A percentile compares a stretch with the other conserved stretches of the same genome.
Conservation (phyloP, 2,329 filamentous ascomycete genomes). For the Neonectria magnoliae region DNA sequence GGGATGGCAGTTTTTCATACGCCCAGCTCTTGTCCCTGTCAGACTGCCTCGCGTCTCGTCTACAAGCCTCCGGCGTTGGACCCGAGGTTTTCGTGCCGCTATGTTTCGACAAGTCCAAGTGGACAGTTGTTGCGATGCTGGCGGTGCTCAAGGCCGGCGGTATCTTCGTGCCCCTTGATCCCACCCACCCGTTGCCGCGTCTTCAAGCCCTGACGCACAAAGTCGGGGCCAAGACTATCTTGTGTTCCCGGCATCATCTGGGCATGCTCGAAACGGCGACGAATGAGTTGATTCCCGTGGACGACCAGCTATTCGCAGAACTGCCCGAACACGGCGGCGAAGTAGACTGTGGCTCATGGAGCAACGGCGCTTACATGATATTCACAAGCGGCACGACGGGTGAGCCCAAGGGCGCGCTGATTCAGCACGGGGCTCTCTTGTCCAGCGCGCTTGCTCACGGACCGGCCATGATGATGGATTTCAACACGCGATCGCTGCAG, state of each 20-base stretch:
- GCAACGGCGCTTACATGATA: constrained; percentile 36
- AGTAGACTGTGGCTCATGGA: constrained; percentile 20
- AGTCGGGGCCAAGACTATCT: constrained; percentile 27
- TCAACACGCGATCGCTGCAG: constrained; percentile 41
- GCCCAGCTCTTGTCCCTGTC: constrained; percentile 51
- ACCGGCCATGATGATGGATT: constrained; percentile 25
- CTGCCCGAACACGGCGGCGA: neutral
- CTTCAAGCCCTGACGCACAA: constrained; percentile 28
- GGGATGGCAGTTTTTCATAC: constrained; percentile 57
- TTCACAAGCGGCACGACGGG: constrained; percentile 36
- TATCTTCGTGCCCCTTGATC: constrained; percentile 37
- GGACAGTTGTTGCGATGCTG: constrained; percentile 42
- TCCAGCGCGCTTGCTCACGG: constrained; percentile 35
- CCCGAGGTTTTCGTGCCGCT: constrained; percentile 42
- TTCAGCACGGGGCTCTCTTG: constrained; percentile 33
- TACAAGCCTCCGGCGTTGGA: constrained; percentile 34
- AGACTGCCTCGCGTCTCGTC: constrained; percentile 45
- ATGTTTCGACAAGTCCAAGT: constrained; percentile 45
- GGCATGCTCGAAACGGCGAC: constrained; percentile 24
- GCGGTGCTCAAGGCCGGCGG: constrained; percentile 42
- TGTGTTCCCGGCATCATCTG: constrained; percentile 36
- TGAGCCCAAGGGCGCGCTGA: constrained; percentile 34
- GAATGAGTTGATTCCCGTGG: constrained; percentile 29
- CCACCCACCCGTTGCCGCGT: constrained; percentile 33
- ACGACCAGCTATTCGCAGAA: constrained; percentile 25